Base-by-base conservation (phyloP, 495 filamentous ascomycete genomes). In the Penicillium psychrofluorescens region DNA sequence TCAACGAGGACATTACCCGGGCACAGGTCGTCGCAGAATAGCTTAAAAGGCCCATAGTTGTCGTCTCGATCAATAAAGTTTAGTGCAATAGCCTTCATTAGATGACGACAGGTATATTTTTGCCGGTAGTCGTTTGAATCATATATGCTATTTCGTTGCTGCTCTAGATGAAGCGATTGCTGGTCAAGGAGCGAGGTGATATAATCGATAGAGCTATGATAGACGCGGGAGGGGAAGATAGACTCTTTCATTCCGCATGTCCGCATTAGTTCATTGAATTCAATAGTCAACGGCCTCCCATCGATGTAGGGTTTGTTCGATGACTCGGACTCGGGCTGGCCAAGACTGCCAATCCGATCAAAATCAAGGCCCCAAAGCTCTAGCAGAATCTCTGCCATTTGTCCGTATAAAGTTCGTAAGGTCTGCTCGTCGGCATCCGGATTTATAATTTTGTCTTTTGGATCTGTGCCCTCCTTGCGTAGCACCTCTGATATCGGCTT, bases 121-220 rank as follows among this genome's bases (percentile, higher is more conserved):
- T 63, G 56, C 15, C 63, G 50, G 42, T 56, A 66, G 38, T 72
- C 69, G 9, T 64, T 59, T 11, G 58, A 54, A 15, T 55, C 44
- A n/a, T 64, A 55, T 11, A 63, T 45, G 41, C 67, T 63, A 44
- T 72, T 70, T 29, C 63, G 64, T 50, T 72, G 69, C 40, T 62
- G 58, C 5, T 54, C 29, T 2, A 75, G 62, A 22, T 66, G 59
- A 37, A 44, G 53, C 40, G 66, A 35, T 36, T 75, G 68, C 56
- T 70, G 60, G 7, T 65, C 53, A 5, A 66, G 62, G 35, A 73
- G 49, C 7, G 58, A 61, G 10, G 29, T 34, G 40, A 69, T 70
- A 55, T 67, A 73, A 13, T 62, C 64, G 22, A 56, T 53, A 0
- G 64, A 57, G 31, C 53, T 67, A 28, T 37, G 10, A 29, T 44